These are phyloP conservation scores for Corylus heterophylla DNA, from an alignment of 306 rosid species.

Conservation along the genomic window DNA sequence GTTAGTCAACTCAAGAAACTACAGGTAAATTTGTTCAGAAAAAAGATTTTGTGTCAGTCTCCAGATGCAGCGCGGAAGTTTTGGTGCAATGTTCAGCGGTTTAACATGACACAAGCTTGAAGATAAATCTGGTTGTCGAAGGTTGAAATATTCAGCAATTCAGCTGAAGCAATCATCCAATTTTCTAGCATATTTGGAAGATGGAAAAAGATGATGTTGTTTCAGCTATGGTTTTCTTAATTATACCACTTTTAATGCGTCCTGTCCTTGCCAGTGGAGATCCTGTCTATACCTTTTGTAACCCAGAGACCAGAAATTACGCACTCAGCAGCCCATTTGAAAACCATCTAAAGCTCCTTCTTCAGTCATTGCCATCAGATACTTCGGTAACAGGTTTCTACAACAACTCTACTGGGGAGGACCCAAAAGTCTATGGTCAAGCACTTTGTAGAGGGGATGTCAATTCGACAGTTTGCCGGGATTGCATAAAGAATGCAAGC, in stretches of 20 bases:
- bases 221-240: conserved; percentile 24
- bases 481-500: conserved; percentile 50
- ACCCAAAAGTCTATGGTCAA: conserved; percentile 45
- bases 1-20: too few relatives aligned
- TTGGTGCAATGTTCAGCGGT: not conserved
- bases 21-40: too few relatives aligned
- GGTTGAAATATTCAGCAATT: not conserved
- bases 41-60: not conserved
- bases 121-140: not conserved
- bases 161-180: conserved; percentile 16
- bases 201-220: conserved; percentile 9
- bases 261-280: too few relatives aligned
- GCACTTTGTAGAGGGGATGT: conserved; percentile 69
- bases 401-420: conserved; percentile 23
- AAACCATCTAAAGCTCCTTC: conserved; percentile 42
- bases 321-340: conserved; percentile 29
- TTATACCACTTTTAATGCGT: conserved; percentile 22
- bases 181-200: not conserved
- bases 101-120: not conserved
- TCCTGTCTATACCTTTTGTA: too few relatives aligned
- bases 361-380: conserved; percentile 39
- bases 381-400: conserved; percentile 40
- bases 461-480: conserved; percentile 39
- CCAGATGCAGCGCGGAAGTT: not conserved
- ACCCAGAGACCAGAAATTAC: conserved; percentile 26